phyloP scores from a whole-genome alignment of 176 grass and related monocot genomes.

The Eragrostis curvula region DNA sequence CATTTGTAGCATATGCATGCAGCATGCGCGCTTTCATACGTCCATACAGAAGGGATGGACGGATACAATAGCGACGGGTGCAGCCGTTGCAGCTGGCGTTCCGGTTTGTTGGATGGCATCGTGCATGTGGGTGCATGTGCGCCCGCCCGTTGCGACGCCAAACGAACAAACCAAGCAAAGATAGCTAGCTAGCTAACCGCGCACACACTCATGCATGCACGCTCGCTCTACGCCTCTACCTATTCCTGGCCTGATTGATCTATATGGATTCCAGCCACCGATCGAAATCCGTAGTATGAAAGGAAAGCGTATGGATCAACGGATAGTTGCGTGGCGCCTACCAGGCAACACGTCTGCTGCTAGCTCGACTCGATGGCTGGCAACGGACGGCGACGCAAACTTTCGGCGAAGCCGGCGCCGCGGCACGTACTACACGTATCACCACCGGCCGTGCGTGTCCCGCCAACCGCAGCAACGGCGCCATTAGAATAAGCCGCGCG shows the following conservation, averaged over 20 bases:
- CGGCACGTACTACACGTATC: not conserved
- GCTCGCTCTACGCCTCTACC: slow-evolving; percentile 25
- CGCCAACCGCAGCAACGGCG: slow-evolving; percentile 52
- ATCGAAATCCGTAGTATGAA: not conserved
- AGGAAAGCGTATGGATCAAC: not conserved
- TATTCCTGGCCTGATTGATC: slow-evolving; percentile 21
- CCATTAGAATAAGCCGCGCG: slow-evolving; percentile 50
- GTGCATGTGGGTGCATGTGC: slow-evolving; percentile 63
- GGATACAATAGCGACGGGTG: slow-evolving; percentile 40
- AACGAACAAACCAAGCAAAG: not conserved
- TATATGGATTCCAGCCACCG: not conserved
- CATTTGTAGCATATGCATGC: not conserved
- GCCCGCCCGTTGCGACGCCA: slow-evolving; percentile 25
- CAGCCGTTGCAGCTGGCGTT: slow-evolving; percentile 32
- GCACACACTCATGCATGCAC: slow-evolving; percentile 12
- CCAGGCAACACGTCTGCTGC: not conserved
- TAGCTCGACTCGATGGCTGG: not conserved
- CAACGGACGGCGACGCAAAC: not conserved
- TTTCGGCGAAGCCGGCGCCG: slow-evolving; percentile 28
- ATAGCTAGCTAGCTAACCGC: not conserved
- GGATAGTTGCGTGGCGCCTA: not conserved
- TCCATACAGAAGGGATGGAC: not conserved
- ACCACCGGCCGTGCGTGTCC: slow-evolving; percentile 24
- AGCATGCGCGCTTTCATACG: not conserved
- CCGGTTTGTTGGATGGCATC: slow-evolving; percentile 45